Conservation (phyloP, 257 asterid species). For the Ligustrum vulgare region DNA sequence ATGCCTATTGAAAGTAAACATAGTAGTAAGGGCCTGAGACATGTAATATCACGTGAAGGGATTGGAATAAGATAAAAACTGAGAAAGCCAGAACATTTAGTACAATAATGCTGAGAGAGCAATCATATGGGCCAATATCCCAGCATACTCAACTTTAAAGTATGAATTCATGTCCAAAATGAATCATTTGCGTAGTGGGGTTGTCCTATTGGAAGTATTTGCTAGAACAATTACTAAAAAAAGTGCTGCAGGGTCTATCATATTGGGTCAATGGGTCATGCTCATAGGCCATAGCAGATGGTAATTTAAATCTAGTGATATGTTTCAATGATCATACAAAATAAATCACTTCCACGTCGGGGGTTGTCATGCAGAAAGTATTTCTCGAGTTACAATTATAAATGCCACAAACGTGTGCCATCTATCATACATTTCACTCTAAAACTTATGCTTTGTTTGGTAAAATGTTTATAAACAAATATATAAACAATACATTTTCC, state of each 20-base stretch:
- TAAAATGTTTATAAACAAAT: too few relatives aligned
- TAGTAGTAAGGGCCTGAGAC: conserved; percentile 19
- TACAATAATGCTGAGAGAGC: not conserved
- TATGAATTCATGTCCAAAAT: not conserved
- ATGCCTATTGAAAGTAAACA: conserved; percentile 45
- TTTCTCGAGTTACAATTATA: not conserved
- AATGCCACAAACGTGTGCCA: not conserved
- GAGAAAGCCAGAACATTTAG: conserved; percentile 1
- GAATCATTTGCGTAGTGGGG: not conserved
- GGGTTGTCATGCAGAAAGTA: not conserved
- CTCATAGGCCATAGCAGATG: not conserved
- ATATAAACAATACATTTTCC: too few relatives aligned
- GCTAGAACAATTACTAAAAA: not conserved
- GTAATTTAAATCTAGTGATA: not conserved
- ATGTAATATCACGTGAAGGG: conserved; percentile 18
- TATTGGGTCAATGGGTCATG: conserved; percentile 10
- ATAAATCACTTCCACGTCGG: not conserved
- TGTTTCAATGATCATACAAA: conserved; percentile 1
- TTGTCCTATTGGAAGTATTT: not conserved
- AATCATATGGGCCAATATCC: not conserved
- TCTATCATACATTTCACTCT: not conserved
- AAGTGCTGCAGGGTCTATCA: not conserved
- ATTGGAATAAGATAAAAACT: conserved; percentile 17
- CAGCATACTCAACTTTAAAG: not conserved
- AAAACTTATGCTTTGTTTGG: not conserved